phyloP scores from a whole-genome alignment of 176 grass and related monocot genomes.

The Carex cristatella region DNA sequence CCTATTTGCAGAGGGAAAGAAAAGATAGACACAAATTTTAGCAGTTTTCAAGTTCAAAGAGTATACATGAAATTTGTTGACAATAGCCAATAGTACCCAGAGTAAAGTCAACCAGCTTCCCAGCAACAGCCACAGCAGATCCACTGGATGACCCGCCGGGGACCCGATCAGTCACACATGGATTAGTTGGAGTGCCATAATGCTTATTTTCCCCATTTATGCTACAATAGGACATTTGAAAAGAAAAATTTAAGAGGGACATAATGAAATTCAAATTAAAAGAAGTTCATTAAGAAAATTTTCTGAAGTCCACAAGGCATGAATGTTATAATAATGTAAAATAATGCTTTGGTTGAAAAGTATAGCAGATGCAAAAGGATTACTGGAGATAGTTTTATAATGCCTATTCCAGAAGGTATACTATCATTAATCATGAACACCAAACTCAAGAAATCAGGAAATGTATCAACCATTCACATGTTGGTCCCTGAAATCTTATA shows the following conservation, averaged over 20 bases:
- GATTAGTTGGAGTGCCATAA: slow-evolving; percentile 82
- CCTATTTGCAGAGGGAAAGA: slow-evolving; percentile 33
- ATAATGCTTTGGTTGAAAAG: background rate
- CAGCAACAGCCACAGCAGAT: slow-evolving; percentile 68
- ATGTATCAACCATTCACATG: background rate
- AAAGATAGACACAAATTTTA: background rate
- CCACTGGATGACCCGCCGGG: slow-evolving; percentile 89
- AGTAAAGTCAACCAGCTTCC: slow-evolving; percentile 64
- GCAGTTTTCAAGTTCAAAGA: background rate
- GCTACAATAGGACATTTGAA: slow-evolving; percentile 16
- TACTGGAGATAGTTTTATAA: background rate
- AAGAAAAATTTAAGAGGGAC: background rate
- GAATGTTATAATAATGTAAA: background rate
- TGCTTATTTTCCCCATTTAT: slow-evolving; percentile 90
- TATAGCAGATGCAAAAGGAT: background rate
- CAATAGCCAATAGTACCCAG: slow-evolving; percentile 34
- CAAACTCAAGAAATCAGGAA: background rate
- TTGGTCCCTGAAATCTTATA: background rate
- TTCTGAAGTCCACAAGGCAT: background rate
- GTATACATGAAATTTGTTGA: background rate
- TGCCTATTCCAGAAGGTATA: background rate
- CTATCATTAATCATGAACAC: background rate
- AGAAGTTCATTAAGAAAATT: background rate
- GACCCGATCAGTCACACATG: slow-evolving; percentile 56
- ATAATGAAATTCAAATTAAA: background rate